Evolutionary conservation across 169 alveolate species (phyloP).

Genomic region (Plasmodium sp.): DNA sequence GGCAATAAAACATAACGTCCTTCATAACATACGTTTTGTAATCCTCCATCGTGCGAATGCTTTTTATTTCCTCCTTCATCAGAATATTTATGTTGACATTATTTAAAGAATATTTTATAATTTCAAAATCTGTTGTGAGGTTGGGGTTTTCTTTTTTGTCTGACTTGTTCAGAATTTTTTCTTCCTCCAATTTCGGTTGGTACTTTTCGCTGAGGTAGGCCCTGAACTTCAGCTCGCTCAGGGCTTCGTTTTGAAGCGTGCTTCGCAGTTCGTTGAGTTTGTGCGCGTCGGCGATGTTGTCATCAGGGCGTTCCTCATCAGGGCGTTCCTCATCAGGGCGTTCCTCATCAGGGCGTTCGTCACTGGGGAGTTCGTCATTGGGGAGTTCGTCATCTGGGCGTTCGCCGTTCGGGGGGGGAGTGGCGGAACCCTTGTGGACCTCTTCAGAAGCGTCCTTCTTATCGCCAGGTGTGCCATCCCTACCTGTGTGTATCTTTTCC

Average conservation of each 20-base stretch:
- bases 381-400: neutral
- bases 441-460: neutral
- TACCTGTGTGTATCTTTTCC: neutral
- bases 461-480: neutral
- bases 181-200: constrained; percentile 50
- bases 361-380: too few relatives aligned
- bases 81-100: constrained; percentile 74
- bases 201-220: constrained; percentile 29
- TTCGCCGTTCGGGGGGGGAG: neutral
- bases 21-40: constrained; percentile 76
- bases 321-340: too few relatives aligned
- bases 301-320: constrained; percentile 2
- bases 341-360: too few relatives aligned
- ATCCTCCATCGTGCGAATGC: constrained; percentile 61
- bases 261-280: constrained; percentile 35
- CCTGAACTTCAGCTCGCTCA: constrained; percentile 39
- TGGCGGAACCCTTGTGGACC: neutral
- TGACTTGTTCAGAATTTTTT: constrained; percentile 33
- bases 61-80: constrained; percentile 69
- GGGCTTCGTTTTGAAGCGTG: constrained; percentile 14
- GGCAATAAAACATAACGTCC: constrained; percentile 78
- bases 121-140: constrained; percentile 33
- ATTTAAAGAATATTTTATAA: constrained; percentile 52
- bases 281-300: constrained; percentile 34
- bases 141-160: constrained; percentile 35